These are phyloP conservation scores for Lachancea lanzarotensis DNA, from an alignment of 805 yeast species.

Conservation along the genomic window DNA sequence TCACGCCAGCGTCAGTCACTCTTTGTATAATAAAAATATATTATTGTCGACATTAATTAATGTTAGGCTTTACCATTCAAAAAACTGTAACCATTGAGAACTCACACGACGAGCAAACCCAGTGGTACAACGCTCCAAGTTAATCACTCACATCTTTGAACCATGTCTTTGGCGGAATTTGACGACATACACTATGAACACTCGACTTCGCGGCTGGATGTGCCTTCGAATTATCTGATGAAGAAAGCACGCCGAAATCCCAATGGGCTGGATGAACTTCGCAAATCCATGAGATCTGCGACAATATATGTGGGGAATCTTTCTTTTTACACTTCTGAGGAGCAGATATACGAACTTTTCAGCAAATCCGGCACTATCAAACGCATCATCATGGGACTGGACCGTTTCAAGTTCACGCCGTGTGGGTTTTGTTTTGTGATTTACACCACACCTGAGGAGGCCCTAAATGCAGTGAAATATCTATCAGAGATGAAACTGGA, in stretches of 20 bases:
- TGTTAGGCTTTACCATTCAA: no score
- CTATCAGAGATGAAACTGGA: slow-evolving; percentile 78
- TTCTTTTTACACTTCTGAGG: slow-evolving; percentile 88
- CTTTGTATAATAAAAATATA: no score
- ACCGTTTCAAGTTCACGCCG: slow-evolving; percentile 83
- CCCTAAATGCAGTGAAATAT: slow-evolving; percentile 76
- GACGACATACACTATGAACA: slow-evolving; percentile 51
- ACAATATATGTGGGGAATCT: slow-evolving; percentile 91
- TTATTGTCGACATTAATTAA: no score
- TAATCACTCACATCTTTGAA: no score
- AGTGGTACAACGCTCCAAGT: no score
- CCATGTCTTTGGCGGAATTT: slow-evolving; percentile 43
- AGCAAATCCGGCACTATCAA: slow-evolving; percentile 73
- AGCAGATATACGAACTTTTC: slow-evolving; percentile 84
- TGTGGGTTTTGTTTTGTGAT: slow-evolving; percentile 63
- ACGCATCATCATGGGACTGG: slow-evolving; percentile 89
- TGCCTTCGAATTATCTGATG: slow-evolving; percentile 62
- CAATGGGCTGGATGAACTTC: slow-evolving; percentile 54
- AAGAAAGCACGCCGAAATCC: slow-evolving; percentile 52
- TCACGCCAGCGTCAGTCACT: no score
- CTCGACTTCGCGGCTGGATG: slow-evolving; percentile 62
- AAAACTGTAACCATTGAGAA: no score
- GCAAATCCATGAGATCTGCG: slow-evolving; percentile 55
- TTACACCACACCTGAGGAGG: slow-evolving; percentile 59
- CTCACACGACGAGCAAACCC: no score